Evolutionary conservation across 441 rosid species (phyloP).

Genomic region (Mallotus repandus): DNA sequence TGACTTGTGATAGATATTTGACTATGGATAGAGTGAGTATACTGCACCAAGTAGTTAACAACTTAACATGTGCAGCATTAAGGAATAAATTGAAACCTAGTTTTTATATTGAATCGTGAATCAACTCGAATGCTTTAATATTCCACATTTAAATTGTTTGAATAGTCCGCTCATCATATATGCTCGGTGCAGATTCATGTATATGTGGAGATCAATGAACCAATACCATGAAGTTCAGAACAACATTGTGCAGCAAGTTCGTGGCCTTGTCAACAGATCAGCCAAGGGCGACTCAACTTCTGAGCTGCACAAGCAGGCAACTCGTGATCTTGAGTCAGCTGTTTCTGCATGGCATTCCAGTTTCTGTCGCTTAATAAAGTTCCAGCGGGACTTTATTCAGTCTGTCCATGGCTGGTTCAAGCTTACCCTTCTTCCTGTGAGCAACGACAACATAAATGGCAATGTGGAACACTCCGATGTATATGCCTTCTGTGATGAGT

Average conservation of each 20-base stretch:
- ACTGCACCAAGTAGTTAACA: background rate
- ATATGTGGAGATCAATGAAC: slow-evolving; percentile 92
- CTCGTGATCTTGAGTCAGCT: slow-evolving; percentile 85
- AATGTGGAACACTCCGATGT: slow-evolving; percentile 44
- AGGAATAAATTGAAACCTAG: background rate
- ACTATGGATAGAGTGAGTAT: background rate
- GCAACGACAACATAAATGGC: slow-evolving; percentile 43
- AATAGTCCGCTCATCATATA: slow-evolving; percentile 1
- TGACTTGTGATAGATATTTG: background rate
- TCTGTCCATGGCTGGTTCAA: slow-evolving; percentile 90
- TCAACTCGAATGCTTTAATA: background rate
- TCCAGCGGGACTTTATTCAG: slow-evolving; percentile 70
- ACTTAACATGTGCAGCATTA: background rate
- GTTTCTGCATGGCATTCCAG: slow-evolving; percentile 87
- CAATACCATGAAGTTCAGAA: slow-evolving; percentile 80
- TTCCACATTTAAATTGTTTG: background rate
- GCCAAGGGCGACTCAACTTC: slow-evolving; percentile 78
- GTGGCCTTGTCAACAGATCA: slow-evolving; percentile 75
- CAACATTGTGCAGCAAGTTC: slow-evolving; percentile 89
- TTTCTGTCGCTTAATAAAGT: slow-evolving; percentile 74
- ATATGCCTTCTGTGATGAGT: slow-evolving; percentile 79
- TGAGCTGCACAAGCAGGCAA: slow-evolving; percentile 84
- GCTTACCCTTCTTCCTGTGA: slow-evolving; percentile 73
- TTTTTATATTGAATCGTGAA: background rate
- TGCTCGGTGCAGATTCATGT: slow-evolving; percentile 66